phyloP scores from a whole-genome alignment of 176 grass and related monocot genomes.

The Puccinellia tenuiflora region DNA sequence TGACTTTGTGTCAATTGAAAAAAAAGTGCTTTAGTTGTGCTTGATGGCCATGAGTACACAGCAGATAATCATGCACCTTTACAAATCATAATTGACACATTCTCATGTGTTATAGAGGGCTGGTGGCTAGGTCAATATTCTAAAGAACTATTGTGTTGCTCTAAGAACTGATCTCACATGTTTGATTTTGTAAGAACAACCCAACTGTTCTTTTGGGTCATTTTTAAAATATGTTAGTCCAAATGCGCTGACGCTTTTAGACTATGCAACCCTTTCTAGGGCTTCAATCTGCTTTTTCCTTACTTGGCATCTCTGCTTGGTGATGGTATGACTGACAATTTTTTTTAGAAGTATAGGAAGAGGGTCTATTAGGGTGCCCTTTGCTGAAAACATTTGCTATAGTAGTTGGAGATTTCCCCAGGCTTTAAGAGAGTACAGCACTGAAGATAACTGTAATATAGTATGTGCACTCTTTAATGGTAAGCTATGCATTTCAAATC shows the following conservation, averaged over 20 bases:
- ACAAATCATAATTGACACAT: too few relatives aligned
- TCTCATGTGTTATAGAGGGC: background rate
- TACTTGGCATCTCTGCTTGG: background rate
- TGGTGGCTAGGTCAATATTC: background rate
- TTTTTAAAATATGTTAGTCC: background rate
- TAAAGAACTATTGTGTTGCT: background rate
- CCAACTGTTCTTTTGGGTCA: background rate
- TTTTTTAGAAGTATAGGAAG: too few relatives aligned
- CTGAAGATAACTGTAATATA: background rate
- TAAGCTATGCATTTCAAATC: background rate
- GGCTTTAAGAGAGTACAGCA: background rate
- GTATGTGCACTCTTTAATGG: background rate
- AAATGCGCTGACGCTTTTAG: background rate
- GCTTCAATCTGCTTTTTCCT: background rate
- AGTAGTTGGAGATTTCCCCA: background rate
- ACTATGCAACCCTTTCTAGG: background rate
- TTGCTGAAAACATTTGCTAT: background rate
- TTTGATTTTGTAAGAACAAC: background rate
- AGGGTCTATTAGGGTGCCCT: background rate
- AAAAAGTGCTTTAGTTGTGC: too few relatives aligned
- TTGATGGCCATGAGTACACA: too few relatives aligned
- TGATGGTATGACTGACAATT: background rate
- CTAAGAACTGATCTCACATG: background rate
- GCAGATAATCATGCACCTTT: too few relatives aligned
- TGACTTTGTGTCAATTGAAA: background rate